Evolutionary conservation across 1,284 basidiomycete species (phyloP), one percentile per base, ranked within the genome.

Genomic region (Pseudozyma sp.): DNA sequence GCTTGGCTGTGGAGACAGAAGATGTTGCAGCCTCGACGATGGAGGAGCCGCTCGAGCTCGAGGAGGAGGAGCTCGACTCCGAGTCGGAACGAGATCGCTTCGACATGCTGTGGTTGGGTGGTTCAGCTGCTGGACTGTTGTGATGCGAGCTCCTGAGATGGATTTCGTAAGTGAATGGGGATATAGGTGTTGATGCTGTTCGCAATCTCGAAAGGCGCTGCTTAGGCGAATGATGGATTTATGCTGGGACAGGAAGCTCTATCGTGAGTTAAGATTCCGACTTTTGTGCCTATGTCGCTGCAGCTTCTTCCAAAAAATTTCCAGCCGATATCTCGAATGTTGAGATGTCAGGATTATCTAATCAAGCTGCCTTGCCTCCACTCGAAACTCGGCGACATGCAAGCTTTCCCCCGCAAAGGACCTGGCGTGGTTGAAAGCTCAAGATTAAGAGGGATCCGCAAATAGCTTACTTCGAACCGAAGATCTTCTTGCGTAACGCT

Each of bases 71-170:
- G 58, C 70, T 70, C 31, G 66, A 69, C 16, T 57, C 66, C 31
- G 71, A 74, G 35, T 70, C 66, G 4, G 66, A 74, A 8, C 66
- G 54, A n/a, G 62, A 70, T 36, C 66, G 40, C 31, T 57, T 62
- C 35, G 61, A 58, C 65, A 73, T 68, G 21, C 5, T 58, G 54
- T 45, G n/a, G 4, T 50, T 44, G 36, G 7, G 11, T 43, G 12
- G 4, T 25, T 45, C 9, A 0, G 9, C 7, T 25, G 25, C 8
- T 25, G 34, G 3, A 11, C 7, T 54, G 31, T 16, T 43, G 52
- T n/a, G n/a, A 9, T 45, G n/a, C 9, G 18, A 21, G n/a, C n/a
- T n/a, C 18, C 6, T 6, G 25, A 31, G 25, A 31, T 31, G 25
- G 3, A 31, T 31, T 31, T 31, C 25, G 25, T 31, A 31, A 6